Percentiles rank a stretch among this genome's conserved stretches.
These are phyloP conservation scores for Cercospora zeae-maydis DNA, from an alignment of 2,329 filamentous ascomycete species.

Conservation along the genomic window DNA sequence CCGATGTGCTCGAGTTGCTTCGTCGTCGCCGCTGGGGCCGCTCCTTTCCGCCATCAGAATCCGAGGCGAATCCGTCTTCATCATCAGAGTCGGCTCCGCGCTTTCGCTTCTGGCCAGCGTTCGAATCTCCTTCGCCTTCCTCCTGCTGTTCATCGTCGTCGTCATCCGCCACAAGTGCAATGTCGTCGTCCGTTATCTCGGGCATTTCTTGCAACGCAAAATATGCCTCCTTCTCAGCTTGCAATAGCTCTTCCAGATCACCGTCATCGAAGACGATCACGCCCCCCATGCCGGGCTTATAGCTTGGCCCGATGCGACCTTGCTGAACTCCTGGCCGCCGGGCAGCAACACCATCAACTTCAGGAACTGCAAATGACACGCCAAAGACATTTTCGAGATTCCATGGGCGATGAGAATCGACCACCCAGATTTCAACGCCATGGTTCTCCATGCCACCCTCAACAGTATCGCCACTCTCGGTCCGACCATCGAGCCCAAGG, in stretches of 20 bases:
- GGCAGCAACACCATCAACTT: conserved; percentile 34
- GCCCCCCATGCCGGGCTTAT: conserved; percentile 76
- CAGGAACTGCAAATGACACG: conserved; percentile 35
- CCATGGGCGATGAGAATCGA: conserved; percentile 90
- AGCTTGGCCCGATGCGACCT: conserved; percentile 68
- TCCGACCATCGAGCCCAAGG: conserved; percentile 63
- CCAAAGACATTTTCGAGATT: conserved; percentile 90
- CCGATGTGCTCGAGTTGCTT: conserved; percentile 75
- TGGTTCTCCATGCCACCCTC: conserved; percentile 50
- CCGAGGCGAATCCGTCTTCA: conserved; percentile 58
- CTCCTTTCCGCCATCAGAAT: conserved; percentile 61
- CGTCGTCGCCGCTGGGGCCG: conserved; percentile 75
- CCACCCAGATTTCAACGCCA: conserved; percentile 92
- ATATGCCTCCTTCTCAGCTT: conserved; percentile 73
- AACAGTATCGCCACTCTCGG: conserved; percentile 52
- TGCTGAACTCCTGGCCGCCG: conserved; percentile 65
- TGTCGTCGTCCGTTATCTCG: conserved; percentile 71
- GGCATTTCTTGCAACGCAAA: conserved; percentile 87
- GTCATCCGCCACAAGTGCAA: conserved; percentile 56
- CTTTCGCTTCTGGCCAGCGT: conserved; percentile 58
- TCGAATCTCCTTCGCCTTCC: conserved; percentile 31
- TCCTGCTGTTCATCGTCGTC: conserved; percentile 40
- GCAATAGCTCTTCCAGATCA: conserved; percentile 82
- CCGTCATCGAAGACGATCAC: conserved; percentile 95
- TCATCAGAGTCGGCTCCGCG: conserved; percentile 70